phyloP scores from a whole-genome alignment of 73 alveolate genomes.

The Paramecium caudatum region DNA sequence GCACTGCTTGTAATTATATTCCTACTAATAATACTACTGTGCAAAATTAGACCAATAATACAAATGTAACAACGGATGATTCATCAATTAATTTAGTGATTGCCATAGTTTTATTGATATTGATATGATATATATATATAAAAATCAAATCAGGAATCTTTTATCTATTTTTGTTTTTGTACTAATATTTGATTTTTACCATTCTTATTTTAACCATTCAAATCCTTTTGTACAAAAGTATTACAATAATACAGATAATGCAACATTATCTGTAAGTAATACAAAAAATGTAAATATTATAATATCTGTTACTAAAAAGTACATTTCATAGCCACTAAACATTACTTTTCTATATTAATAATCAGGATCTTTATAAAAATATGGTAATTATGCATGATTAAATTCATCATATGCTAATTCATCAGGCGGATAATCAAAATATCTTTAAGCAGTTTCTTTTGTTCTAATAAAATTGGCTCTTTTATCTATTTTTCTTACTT shows the following conservation, averaged over 20 bases:
- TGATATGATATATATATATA: no score
- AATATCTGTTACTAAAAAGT: constrained; percentile 81
- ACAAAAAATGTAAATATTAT: constrained; percentile 82
- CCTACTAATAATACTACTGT: no score
- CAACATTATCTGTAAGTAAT: constrained; percentile 66
- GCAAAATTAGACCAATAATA: no score
- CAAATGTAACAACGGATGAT: no score
- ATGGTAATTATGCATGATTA: constrained; percentile 76
- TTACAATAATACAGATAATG: constrained; percentile 83
- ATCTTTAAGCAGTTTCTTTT: constrained; percentile 81
- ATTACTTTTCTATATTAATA: constrained; percentile 82
- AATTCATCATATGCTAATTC: constrained; percentile 77
- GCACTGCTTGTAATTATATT: no score
- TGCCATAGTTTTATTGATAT: no score
- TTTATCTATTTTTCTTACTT: constrained; percentile 78
- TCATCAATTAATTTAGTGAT: no score
- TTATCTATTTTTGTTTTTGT: constrained; percentile 87
- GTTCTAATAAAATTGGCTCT: constrained; percentile 78
- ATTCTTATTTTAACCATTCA: constrained; percentile 78
- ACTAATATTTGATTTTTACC: constrained; percentile 86
- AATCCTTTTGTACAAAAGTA: constrained; percentile 81
- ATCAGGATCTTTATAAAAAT: constrained; percentile 89
- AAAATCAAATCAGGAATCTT: constrained; percentile 85
- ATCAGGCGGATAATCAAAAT: constrained; percentile 89
- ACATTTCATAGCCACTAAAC: constrained; percentile 89